Evolutionary conservation across 2,329 filamentous ascomycete genomes (phyloP).

Genomic region (Saccharata proteae): DNA sequence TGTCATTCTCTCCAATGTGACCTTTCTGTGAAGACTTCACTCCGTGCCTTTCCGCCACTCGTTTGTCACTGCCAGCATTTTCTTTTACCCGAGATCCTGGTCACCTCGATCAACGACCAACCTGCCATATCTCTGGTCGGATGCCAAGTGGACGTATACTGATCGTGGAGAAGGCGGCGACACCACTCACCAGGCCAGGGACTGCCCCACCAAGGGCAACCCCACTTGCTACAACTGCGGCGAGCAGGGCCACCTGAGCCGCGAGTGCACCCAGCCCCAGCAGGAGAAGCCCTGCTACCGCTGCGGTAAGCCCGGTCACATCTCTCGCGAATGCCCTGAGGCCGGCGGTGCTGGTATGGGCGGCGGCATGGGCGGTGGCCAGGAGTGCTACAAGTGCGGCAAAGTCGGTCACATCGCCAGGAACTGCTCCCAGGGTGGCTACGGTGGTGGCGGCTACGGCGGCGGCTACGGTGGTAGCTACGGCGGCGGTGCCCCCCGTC

Average conservation of each 20-base stretch:
- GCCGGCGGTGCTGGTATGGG: slow-evolving; percentile 39
- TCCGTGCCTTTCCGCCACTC: not conserved
- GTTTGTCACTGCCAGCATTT: slow-evolving; percentile 2
- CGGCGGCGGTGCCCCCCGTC: slow-evolving; percentile 34
- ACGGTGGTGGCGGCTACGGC: slow-evolving; percentile 33
- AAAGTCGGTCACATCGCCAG: slow-evolving; percentile 93
- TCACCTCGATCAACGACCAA: not conserved
- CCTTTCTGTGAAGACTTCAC: slow-evolving; percentile 6
- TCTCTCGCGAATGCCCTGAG: slow-evolving; percentile 72
- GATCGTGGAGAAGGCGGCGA: slow-evolving; percentile 30
- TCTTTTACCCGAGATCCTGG: not conserved
- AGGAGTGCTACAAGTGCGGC: slow-evolving; percentile 95
- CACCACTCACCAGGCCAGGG: slow-evolving; percentile 36
- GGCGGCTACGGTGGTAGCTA: slow-evolving; percentile 32
- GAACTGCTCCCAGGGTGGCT: slow-evolving; percentile 62
- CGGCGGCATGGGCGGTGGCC: slow-evolving; percentile 33
- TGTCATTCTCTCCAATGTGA: slow-evolving; percentile 5
- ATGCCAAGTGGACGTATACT: slow-evolving; percentile 9
- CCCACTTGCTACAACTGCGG: slow-evolving; percentile 38
- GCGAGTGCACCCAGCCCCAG: slow-evolving; percentile 78
- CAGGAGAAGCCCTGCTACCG: slow-evolving; percentile 71
- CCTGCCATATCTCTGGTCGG: slow-evolving; percentile 6
- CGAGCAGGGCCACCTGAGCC: slow-evolving; percentile 44
- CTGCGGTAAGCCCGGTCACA: slow-evolving; percentile 75
- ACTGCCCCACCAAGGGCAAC: slow-evolving; percentile 39